Conservation (phyloP, 202 grass and related monocot species). For the Cymbopogon flexuosus region DNA sequence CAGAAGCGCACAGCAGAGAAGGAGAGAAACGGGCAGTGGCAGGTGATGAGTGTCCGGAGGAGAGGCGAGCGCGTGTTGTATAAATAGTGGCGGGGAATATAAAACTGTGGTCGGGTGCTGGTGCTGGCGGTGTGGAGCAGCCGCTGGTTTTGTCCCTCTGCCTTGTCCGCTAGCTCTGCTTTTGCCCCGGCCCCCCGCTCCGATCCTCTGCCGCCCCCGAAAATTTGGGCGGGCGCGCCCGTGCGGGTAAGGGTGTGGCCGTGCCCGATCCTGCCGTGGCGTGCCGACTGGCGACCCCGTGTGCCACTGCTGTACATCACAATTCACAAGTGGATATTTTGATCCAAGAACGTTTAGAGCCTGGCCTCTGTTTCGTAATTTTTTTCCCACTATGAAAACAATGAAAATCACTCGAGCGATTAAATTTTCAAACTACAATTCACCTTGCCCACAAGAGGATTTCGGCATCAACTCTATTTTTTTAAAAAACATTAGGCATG, state of each 20-base stretch:
- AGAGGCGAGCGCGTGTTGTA: background rate
- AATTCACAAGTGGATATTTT: background rate
- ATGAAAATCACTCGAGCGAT: too few relatives aligned
- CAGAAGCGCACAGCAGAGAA: background rate
- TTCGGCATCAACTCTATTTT: too few relatives aligned
- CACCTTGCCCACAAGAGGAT: too few relatives aligned
- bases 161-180: background rate
- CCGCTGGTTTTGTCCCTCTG: slow-evolving; percentile 33
- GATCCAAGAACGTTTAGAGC: too few relatives aligned
- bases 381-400: too few relatives aligned
- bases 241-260: too few relatives aligned
- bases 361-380: too few relatives aligned
- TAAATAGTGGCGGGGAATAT: slow-evolving; percentile 36
- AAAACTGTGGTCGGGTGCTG: slow-evolving; percentile 42
- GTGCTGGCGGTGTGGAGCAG: slow-evolving; percentile 19
- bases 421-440: too few relatives aligned
- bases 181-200: background rate
- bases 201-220: background rate
- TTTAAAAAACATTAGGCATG: too few relatives aligned
- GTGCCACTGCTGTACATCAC: too few relatives aligned
- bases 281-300: too few relatives aligned
- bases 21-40: background rate
- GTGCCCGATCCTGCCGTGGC: too few relatives aligned
- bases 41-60: background rate
- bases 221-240: background rate